phyloP scores from a whole-genome alignment of 2,329 filamentous ascomycete species.

The Aspergillus piperis region DNA sequence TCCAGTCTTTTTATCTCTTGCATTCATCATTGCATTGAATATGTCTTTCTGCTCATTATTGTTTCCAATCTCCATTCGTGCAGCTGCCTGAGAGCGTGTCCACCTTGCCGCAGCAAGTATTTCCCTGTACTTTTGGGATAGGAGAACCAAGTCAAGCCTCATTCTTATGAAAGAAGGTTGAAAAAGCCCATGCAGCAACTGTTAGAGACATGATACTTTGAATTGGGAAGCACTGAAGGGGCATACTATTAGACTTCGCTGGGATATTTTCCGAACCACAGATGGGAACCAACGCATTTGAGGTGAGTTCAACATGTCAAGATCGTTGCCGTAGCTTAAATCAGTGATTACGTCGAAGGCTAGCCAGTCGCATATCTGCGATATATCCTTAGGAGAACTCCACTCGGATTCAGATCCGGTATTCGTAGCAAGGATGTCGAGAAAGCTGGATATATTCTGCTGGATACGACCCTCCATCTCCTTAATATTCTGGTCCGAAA shows the following conservation, averaged over 20 bases:
- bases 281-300: not conserved
- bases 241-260: not conserved
- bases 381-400: not conserved
- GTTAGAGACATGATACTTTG: not conserved
- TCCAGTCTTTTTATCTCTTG: not conserved
- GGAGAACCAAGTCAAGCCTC: not conserved
- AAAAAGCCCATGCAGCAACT: not conserved
- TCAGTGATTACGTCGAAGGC: constrained; percentile 6
- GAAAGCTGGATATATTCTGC: not conserved
- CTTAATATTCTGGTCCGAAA: not conserved
- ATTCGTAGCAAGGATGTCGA: not conserved
- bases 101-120: not conserved
- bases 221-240: not conserved
- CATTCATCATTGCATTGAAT: not conserved
- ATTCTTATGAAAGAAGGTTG: not conserved
- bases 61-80: not conserved
- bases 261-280: not conserved
- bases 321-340: constrained; percentile 1
- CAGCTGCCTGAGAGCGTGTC: not conserved
- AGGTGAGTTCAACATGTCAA: not conserved
- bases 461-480: not conserved
- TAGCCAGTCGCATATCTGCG: not conserved
- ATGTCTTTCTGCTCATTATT: not conserved
- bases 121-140: not conserved
- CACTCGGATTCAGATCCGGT: not conserved